A percentile compares a stretch with the other conserved stretches of the same genome.
Conservation (phyloP, 1,139 yeast genomes). For the Geotrichum histeridarum region DNA sequence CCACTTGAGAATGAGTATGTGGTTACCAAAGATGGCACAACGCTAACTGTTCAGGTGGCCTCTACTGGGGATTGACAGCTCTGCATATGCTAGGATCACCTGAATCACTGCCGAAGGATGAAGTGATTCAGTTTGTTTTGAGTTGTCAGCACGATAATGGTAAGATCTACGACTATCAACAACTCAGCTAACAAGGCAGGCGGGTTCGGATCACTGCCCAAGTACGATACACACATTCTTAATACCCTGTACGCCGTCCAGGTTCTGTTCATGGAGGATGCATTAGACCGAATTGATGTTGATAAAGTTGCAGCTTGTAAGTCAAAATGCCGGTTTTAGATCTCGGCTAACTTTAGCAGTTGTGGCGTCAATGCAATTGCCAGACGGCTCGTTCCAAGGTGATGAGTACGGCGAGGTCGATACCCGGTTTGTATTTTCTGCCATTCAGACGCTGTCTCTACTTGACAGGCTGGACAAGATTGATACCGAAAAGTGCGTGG, state of each 20-base stretch:
- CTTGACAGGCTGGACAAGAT: constrained; percentile 58
- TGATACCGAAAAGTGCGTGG: constrained; percentile 59
- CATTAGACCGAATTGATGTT: constrained; percentile 44
- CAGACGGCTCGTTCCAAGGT: constrained; percentile 81
- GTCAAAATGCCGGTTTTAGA: constrained; percentile 4
- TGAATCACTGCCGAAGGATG: constrained; percentile 54
- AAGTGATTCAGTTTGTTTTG: constrained; percentile 61
- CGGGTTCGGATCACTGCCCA: constrained; percentile 86
- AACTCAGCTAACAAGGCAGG: constrained; percentile 43
- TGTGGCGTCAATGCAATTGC: constrained; percentile 55
- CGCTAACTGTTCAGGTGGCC: constrained; percentile 46
- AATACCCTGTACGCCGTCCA: constrained; percentile 86
- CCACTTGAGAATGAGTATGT: constrained; percentile 65
- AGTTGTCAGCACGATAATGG: constrained; percentile 49
- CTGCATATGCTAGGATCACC: constrained; percentile 55
- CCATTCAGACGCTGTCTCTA: constrained; percentile 66
- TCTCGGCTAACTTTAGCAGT: constrained; percentile 24
- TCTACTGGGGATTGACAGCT: constrained; percentile 93
- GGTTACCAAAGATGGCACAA: not conserved
- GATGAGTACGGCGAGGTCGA: constrained; percentile 90
- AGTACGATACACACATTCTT: constrained; percentile 85
- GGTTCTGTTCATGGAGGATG: constrained; percentile 61
- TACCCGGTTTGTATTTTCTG: constrained; percentile 82
- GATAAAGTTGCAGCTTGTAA: constrained; percentile 41
- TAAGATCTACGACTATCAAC: constrained; percentile 5